Percentiles rank a stretch among this genome's conserved stretches.
phyloP scores from a whole-genome alignment of 139 green algal species.

The Coelastrella sp. region DNA sequence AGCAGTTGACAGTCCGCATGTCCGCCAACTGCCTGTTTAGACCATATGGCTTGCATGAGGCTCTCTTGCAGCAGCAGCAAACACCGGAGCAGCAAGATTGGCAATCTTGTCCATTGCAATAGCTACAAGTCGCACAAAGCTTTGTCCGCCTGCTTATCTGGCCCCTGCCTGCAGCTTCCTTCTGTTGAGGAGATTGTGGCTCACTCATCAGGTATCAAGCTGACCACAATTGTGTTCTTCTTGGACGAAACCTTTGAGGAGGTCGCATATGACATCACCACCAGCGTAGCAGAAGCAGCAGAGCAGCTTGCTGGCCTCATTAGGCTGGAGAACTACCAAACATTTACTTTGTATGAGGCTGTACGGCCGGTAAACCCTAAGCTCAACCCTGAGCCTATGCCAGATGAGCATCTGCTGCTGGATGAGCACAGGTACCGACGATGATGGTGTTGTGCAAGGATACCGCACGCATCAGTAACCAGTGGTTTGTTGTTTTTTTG shows the following conservation, averaged over 20 bases:
- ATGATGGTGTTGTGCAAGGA: background rate
- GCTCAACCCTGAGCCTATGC: constrained; percentile 25
- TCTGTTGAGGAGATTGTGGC: constrained; percentile 91
- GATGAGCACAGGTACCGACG: constrained; percentile 86
- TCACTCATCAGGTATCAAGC: constrained; percentile 70
- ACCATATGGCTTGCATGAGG: too few species aligned
- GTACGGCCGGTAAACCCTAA: constrained; percentile 38
- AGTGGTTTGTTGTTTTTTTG: too few species aligned
- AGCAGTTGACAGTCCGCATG: too few species aligned
- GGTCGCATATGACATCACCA: constrained; percentile 90
- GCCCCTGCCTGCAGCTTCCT: constrained; percentile 66
- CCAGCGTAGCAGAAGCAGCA: constrained; percentile 90
- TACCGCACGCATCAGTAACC: background rate
- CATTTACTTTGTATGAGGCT: constrained; percentile 95
- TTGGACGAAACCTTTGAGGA: constrained; percentile 98
- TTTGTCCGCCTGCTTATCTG: background rate
- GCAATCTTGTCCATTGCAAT: background rate
- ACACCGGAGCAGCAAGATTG: too few species aligned
- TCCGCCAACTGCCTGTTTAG: too few species aligned
- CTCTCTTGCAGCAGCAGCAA: too few species aligned
- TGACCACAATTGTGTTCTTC: constrained; percentile 93
- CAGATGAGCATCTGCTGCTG: constrained; percentile 90
- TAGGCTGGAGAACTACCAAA: constrained; percentile 85
- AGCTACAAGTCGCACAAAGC: background rate
- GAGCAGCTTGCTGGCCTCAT: constrained; percentile 90